Percentiles rank a stretch among this genome's conserved stretches.
These are phyloP conservation scores for Neurospora sp. DNA, from an alignment of 495 filamentous ascomycete species.

Conservation along the genomic window DNA sequence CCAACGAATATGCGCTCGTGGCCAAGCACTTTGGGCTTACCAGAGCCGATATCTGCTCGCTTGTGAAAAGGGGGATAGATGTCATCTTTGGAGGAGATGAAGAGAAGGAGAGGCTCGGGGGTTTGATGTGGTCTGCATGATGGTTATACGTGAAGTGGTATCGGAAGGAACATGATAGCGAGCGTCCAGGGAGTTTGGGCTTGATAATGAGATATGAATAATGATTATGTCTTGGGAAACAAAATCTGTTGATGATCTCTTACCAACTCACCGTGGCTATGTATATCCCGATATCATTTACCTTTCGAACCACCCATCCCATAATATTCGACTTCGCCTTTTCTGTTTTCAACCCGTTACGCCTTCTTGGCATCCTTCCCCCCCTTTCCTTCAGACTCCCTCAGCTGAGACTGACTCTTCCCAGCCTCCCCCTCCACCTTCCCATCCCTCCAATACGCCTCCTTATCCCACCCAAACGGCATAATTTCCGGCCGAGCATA, in stretches of 20 bases:
- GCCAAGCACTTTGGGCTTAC: slow-evolving; percentile 58
- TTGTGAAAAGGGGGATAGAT: slow-evolving; percentile 48
- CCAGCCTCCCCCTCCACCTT: slow-evolving; percentile 1
- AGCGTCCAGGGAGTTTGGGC: not conserved
- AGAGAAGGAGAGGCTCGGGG: slow-evolving; percentile 48
- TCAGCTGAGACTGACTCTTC: not conserved
- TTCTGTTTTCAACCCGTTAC: not conserved
- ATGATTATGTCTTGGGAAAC: not conserved
- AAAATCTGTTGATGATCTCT: not conserved
- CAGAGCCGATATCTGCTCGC: slow-evolving; percentile 41
- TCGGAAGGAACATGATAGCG: not conserved
- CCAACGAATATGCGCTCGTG: slow-evolving; percentile 67
- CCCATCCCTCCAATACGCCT: slow-evolving; percentile 27
- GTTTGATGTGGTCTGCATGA: slow-evolving; percentile 33
- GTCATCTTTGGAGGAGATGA: slow-evolving; percentile 55
- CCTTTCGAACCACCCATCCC: not conserved
- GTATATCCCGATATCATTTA: not conserved
- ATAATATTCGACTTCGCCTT: not conserved
- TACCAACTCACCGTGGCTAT: not conserved
- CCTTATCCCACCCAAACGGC: slow-evolving; percentile 20
- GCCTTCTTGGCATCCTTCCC: not conserved
- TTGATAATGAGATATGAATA: not conserved
- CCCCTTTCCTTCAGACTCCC: not conserved
- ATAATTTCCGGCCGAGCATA: slow-evolving; percentile 33
- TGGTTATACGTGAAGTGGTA: not conserved